Evolutionary conservation across 768 basidiomycete species (phyloP).

Genomic region (Trametes gibbosa): DNA sequence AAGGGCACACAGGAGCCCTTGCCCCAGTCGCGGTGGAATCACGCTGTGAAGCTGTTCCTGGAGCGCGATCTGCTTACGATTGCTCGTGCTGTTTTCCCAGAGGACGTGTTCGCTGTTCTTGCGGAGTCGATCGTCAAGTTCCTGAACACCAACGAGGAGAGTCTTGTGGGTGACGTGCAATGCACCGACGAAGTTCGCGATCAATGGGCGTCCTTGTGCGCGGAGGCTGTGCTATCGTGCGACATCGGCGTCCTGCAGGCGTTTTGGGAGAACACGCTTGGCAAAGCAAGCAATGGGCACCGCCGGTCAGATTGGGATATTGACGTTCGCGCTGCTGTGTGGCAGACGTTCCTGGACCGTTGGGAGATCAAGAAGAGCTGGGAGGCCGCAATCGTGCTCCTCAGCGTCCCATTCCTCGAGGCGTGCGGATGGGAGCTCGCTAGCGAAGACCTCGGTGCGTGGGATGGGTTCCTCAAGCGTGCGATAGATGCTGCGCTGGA

Average conservation of each 20-base stretch:
- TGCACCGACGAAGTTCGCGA: conserved; percentile 43
- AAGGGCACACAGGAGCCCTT: neutral
- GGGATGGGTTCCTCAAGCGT: conserved; percentile 57
- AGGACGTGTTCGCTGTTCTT: conserved; percentile 39
- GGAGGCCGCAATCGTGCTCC: conserved; percentile 52
- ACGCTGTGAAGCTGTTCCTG: conserved; percentile 54
- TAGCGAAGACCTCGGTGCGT: conserved; percentile 52
- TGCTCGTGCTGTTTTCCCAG: conserved; percentile 43
- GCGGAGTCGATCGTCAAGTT: conserved; percentile 46
- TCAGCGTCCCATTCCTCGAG: conserved; percentile 57
- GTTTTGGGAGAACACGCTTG: conserved; percentile 37
- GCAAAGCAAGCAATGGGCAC: neutral
- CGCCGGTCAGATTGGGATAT: conserved; percentile 35
- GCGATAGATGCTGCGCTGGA: conserved; percentile 58
- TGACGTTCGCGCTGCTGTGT: conserved; percentile 49
- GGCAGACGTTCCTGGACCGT: conserved; percentile 52
- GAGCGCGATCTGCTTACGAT: conserved; percentile 57
- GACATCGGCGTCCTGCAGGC: conserved; percentile 44
- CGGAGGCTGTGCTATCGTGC: conserved; percentile 50
- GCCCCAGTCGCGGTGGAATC: conserved; percentile 31
- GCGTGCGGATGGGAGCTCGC: conserved; percentile 46
- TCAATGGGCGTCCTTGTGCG: conserved; percentile 61
- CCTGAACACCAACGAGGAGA: conserved; percentile 47
- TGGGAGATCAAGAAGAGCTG: conserved; percentile 54
- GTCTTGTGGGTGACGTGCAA: conserved; percentile 43